These are phyloP conservation scores for Fusarium veterinarium DNA, from an alignment of 2,329 filamentous ascomycete species.

Conservation along the genomic window DNA sequence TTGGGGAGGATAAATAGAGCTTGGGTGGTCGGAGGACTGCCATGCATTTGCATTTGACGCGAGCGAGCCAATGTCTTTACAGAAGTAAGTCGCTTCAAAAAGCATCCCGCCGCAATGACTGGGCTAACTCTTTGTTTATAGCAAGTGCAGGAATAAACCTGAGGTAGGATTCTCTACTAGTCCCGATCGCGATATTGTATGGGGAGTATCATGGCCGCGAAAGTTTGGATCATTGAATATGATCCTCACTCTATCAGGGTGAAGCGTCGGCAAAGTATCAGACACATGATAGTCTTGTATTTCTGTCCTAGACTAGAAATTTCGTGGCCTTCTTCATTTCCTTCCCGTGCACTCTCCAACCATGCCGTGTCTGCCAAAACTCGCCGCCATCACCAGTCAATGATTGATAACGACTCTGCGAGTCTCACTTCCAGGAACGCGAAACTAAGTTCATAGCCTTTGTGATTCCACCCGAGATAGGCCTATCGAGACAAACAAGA, in stretches of 20 bases:
- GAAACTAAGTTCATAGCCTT: too few relatives aligned
- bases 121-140: accelerated
- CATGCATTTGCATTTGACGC: not conserved
- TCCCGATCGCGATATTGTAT: accelerated
- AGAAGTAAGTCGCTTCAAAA: not conserved
- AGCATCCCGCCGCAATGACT: accelerated
- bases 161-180: not conserved
- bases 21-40: not conserved
- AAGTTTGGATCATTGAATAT: too few relatives aligned
- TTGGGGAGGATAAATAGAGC: accelerated
- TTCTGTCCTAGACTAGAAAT: not conserved
- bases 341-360: accelerated
- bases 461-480: too few relatives aligned
- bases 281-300: not conserved
- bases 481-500: accelerated
- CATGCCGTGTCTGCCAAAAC: accelerated
- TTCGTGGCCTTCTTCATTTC: accelerated
- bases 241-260: too few relatives aligned
- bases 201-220: accelerated
- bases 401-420: accelerated
- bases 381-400: accelerated
- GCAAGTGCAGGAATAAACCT: accelerated
- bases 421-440: too few relatives aligned
- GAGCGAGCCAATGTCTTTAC: accelerated
- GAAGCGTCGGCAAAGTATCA: too few relatives aligned